Percentiles rank a stretch among this genome's conserved stretches.
Conservation (phyloP, 192 early-diverging fungal species). For the Coemansia sp. region DNA sequence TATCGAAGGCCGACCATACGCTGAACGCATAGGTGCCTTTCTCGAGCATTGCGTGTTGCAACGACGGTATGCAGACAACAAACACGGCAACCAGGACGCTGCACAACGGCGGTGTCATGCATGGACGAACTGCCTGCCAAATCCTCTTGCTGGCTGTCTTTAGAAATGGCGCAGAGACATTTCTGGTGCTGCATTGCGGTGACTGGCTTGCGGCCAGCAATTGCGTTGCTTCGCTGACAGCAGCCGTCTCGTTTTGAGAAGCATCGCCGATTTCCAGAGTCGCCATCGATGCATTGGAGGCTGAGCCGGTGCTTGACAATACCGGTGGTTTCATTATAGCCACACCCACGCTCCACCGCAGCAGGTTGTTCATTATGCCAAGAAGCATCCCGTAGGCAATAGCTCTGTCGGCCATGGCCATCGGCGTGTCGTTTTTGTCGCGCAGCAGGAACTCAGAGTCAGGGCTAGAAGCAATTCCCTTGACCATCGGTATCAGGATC, state of each 20-base stretch:
- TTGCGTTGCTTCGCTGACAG: not conserved
- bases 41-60: constrained; percentile 16
- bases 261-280: constrained; percentile 3
- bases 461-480: constrained; percentile 52
- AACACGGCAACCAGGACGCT: constrained; percentile 17
- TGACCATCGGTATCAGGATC: constrained; percentile 64
- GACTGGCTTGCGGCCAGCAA: not conserved
- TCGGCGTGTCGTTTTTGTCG: constrained; percentile 36
- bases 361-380: constrained; percentile 70
- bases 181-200: not conserved
- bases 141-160: not conserved
- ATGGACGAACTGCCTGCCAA: constrained; percentile 10
- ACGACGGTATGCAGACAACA: constrained; percentile 19
- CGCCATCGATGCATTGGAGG: not conserved
- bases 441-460: constrained; percentile 43
- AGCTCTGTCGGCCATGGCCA: constrained; percentile 53
- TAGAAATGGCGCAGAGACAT: not conserved
- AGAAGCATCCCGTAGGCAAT: constrained; percentile 76
- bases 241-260: not conserved
- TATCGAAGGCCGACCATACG: constrained; percentile 57
- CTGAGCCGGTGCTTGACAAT: not conserved
- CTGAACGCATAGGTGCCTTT: constrained; percentile 27
- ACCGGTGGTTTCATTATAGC: constrained; percentile 48
- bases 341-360: constrained; percentile 75
- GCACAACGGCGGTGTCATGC: constrained; percentile 28